A percentile compares a stretch with the other conserved stretches of the same genome.
These are phyloP conservation scores for Ceratocystis lukuohia DNA, from an alignment of 2,329 filamentous ascomycete genomes.

Conservation along the genomic window DNA sequence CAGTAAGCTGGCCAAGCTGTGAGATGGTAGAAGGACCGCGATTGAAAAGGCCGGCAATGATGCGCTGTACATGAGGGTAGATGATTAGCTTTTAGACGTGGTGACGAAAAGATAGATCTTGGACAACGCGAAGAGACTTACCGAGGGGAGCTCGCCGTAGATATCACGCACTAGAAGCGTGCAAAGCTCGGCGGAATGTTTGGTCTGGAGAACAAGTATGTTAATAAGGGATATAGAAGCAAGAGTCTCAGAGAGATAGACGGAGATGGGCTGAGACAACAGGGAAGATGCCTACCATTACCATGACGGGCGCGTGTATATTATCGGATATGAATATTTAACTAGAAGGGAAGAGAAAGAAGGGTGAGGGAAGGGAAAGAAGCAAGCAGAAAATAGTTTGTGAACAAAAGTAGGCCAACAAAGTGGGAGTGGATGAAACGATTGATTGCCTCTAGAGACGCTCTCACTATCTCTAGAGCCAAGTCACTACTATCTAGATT, in stretches of 20 bases:
- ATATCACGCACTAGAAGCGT: conserved; percentile 76
- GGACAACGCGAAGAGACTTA: conserved; percentile 36
- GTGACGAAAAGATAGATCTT: neutral
- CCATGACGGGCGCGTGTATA: conserved; percentile 27
- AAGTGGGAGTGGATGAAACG: neutral
- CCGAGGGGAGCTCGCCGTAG: conserved; percentile 82
- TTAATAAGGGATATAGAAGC: neutral
- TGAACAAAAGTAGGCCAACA: neutral
- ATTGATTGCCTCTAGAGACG: conserved; percentile 58
- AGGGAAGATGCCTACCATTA: conserved; percentile 25
- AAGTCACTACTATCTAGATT: conserved; percentile 51
- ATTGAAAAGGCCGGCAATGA: conserved; percentile 65
- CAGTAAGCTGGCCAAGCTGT: conserved; percentile 57
- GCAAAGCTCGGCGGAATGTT: conserved; percentile 77
- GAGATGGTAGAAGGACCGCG: conserved; percentile 63
- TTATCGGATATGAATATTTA: conserved; percentile 34
- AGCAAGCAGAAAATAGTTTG: neutral
- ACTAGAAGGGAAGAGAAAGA: neutral
- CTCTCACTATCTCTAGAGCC: conserved; percentile 69
- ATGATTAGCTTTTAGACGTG: neutral
- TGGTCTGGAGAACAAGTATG: conserved; percentile 34
- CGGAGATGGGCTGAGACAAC: no score
- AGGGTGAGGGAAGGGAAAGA: neutral
- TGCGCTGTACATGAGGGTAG: conserved; percentile 47
- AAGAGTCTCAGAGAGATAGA: neutral